Evolutionary conservation across 306 rosid species (phyloP).

Genomic region (Abrus precatorius): DNA sequence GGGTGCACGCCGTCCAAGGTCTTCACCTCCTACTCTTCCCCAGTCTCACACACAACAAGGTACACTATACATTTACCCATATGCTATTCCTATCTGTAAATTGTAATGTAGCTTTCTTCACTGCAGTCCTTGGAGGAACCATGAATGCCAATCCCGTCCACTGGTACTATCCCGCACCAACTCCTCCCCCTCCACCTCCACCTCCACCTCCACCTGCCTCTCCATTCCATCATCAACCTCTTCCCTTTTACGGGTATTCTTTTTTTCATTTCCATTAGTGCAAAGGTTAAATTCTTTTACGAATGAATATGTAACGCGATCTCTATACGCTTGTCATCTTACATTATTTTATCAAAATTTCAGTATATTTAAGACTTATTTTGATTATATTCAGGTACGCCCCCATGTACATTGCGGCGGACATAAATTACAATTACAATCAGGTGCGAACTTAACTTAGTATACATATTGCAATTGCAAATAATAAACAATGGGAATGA

Average conservation of each 20-base stretch:
- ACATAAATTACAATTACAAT: constrained; percentile 69
- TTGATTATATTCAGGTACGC: constrained; percentile 59
- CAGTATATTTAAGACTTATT: too few species aligned
- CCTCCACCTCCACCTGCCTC: constrained; percentile 48
- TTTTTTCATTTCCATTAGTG: neutral
- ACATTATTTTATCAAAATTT: too few species aligned
- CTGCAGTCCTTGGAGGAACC: constrained; percentile 46
- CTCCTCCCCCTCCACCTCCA: constrained; percentile 54
- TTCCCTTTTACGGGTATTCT: constrained; percentile 80
- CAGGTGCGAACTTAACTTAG: constrained; percentile 40
- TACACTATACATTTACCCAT: too few species aligned
- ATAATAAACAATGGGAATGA: neutral
- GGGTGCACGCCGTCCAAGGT: constrained; percentile 77
- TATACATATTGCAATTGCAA: too few species aligned
- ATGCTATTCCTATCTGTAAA: too few species aligned
- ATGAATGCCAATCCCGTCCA: constrained; percentile 65
- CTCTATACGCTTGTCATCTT: neutral
- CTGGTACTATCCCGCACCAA: constrained; percentile 77
- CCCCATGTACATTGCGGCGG: constrained; percentile 71
- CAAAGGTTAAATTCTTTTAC: neutral
- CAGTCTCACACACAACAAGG: constrained; percentile 26
- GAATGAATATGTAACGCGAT: neutral
- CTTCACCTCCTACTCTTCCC: constrained; percentile 44
- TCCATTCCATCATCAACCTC: constrained; percentile 52
- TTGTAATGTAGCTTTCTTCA: too few species aligned